These are phyloP conservation scores for Pestalotiopsis sp. DNA, from an alignment of 2,329 filamentous ascomycete genomes.

Conservation along the genomic window DNA sequence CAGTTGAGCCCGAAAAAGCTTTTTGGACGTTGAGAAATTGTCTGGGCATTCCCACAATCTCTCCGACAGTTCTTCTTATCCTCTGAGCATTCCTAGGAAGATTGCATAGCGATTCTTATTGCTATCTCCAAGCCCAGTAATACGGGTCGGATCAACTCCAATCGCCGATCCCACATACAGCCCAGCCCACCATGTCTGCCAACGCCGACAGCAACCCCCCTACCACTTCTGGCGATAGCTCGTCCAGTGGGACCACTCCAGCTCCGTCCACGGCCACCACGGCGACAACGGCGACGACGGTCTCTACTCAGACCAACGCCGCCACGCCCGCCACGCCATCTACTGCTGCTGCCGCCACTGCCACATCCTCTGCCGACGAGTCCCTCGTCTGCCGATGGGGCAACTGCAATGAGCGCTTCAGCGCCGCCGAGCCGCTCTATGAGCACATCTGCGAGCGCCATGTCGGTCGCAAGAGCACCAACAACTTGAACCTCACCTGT, in stretches of 20 bases:
- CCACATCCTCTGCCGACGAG: constrained; percentile 47
- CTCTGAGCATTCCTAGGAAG: not conserved
- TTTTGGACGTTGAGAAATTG: not conserved
- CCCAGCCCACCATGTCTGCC: constrained; percentile 1
- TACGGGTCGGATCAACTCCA: constrained; percentile 1
- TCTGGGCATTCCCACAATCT: not conserved
- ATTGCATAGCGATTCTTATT: not conserved
- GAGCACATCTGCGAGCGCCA: constrained; percentile 98
- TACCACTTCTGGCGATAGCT: constrained; percentile 11
- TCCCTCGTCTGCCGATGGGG: constrained; percentile 63
- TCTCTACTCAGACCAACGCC: constrained; percentile 25
- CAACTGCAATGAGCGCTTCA: constrained; percentile 61
- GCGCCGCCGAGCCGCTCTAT: constrained; percentile 60
- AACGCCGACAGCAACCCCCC: constrained; percentile 5
- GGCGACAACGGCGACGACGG: not conserved
- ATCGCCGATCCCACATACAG: not conserved
- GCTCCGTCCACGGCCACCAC: constrained; percentile 9
- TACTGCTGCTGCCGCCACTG: constrained; percentile 35
- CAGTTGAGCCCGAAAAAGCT: not conserved
- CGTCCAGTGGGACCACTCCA: constrained; percentile 7
- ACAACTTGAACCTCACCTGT: constrained; percentile 96
- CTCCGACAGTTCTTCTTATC: not conserved
- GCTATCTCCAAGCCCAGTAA: not conserved
- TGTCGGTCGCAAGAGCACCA: constrained; percentile 98
- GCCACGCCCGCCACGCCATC: constrained; percentile 50